phyloP scores from a whole-genome alignment of 1,284 basidiomycete species.

The Apiotrichum porosum region DNA sequence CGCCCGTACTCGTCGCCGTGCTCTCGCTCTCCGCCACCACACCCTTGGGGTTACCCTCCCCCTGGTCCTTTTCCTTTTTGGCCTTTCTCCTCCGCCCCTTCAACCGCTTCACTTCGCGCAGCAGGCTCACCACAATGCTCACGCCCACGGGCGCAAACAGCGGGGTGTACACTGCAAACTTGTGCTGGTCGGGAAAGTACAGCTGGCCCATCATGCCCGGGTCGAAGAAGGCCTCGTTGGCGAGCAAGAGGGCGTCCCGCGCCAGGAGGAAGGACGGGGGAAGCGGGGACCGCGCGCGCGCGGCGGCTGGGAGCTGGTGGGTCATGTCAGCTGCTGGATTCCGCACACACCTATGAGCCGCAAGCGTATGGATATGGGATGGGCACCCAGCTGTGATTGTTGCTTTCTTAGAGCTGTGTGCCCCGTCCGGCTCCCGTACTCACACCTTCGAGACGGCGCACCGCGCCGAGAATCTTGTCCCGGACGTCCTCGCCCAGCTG shows the following conservation, averaged over 20 bases:
- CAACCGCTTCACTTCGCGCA: slow-evolving; percentile 66
- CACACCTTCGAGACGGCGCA: slow-evolving; percentile 67
- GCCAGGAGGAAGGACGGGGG: slow-evolving; percentile 57
- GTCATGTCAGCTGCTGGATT: not conserved
- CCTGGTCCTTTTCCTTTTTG: no score
- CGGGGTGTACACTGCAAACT: slow-evolving; percentile 88
- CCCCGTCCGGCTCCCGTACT: slow-evolving; percentile 18
- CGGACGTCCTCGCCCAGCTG: slow-evolving; percentile 72
- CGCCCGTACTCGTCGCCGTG: no score
- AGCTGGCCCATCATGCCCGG: slow-evolving; percentile 91
- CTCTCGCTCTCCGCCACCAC: not conserved
- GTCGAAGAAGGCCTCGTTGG: slow-evolving; percentile 92
- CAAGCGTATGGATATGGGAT: not conserved
- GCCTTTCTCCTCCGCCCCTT: slow-evolving; percentile 33
- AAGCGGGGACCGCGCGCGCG: slow-evolving; percentile 4
- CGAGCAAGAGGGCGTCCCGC: slow-evolving; percentile 61
- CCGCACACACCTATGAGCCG: not conserved
- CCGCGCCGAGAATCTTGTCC: slow-evolving; percentile 63
- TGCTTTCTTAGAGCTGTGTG: not conserved
- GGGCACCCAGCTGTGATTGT: not conserved
- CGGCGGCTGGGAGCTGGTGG: slow-evolving; percentile 8
- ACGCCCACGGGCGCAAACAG: slow-evolving; percentile 83
- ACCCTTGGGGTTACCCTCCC: no score
- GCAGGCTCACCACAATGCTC: slow-evolving; percentile 67
- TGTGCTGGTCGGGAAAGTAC: slow-evolving; percentile 95